A percentile compares a stretch with the other conserved stretches of the same genome.
Conservation (phyloP, 164 flowering plant species). For the Chimonanthus praecox region DNA sequence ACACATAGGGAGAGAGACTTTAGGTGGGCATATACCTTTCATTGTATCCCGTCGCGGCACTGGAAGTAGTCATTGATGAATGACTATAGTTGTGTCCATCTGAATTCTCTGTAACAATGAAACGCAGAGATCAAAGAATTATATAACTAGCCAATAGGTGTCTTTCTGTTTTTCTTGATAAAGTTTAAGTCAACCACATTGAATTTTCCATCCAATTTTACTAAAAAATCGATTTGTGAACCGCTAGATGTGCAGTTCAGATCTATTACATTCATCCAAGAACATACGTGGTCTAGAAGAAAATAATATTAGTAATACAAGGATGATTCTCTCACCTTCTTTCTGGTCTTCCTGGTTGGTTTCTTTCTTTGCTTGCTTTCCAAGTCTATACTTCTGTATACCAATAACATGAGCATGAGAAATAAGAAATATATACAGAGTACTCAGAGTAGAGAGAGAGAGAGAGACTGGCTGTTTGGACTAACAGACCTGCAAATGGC, state of each 20-base stretch:
- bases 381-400: slow-evolving; percentile 77
- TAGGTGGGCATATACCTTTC: slow-evolving; percentile 24
- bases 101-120: slow-evolving; percentile 25
- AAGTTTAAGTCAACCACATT: background rate
- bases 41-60: slow-evolving; percentile 20
- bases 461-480: background rate
- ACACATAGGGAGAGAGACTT: background rate
- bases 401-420: background rate
- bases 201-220: background rate
- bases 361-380: slow-evolving; percentile 56
- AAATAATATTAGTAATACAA: too few species aligned
- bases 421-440: background rate
- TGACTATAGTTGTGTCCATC: slow-evolving; percentile 29
- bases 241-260: background rate
- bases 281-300: too few species aligned
- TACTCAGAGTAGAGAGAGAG: background rate
- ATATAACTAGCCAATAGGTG: background rate
- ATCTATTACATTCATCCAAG: background rate
- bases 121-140: background rate
- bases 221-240: background rate
- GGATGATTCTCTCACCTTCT: slow-evolving; percentile 34
- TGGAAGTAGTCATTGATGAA: slow-evolving; percentile 22
- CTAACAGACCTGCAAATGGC: slow-evolving; percentile 76
- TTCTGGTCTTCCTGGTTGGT: slow-evolving; percentile 29
- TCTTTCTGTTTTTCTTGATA: background rate